Evolutionary conservation across 768 basidiomycete species (phyloP).

Genomic region (Lentinula sp.): DNA sequence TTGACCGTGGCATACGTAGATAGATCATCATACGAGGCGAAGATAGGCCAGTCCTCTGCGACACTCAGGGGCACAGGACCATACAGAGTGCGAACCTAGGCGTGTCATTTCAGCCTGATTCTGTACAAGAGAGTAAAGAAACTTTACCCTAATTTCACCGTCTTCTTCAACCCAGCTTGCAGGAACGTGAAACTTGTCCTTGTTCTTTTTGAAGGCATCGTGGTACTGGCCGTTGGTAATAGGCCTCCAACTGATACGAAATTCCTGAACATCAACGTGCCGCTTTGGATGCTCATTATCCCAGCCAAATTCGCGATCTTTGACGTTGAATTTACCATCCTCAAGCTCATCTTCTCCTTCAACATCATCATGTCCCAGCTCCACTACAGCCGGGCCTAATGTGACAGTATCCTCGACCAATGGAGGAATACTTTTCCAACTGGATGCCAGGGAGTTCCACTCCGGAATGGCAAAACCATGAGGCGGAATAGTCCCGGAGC

Average conservation of each 20-base stretch:
- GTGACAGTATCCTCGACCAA: constrained; percentile 40
- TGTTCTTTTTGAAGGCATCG: constrained; percentile 40
- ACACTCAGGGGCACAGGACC: constrained; percentile 75
- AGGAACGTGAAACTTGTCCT: constrained; percentile 44
- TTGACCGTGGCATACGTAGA: constrained; percentile 77
- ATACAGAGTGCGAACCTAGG: constrained; percentile 77
- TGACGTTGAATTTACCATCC: constrained; percentile 28
- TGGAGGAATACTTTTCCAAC: constrained; percentile 44
- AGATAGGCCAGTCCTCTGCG: constrained; percentile 82
- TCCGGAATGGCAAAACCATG: constrained; percentile 66
- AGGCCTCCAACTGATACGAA: constrained; percentile 80
- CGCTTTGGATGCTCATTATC: constrained; percentile 85
- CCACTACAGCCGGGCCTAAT: constrained; percentile 53
- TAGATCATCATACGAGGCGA: constrained; percentile 73
- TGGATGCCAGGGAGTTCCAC: constrained; percentile 49
- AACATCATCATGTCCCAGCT: constrained; percentile 77
- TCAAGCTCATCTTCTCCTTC: constrained; percentile 58
- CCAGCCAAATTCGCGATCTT: constrained; percentile 81
- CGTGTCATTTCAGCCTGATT: background rate
- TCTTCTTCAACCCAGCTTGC: constrained; percentile 67
- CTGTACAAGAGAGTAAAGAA: background rate
- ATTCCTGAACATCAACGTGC: constrained; percentile 52
- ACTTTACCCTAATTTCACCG: constrained; percentile 42
- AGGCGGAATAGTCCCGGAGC: constrained; percentile 75
- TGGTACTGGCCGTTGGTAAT: constrained; percentile 87